These are phyloP conservation scores for Metschnikowia borealis DNA, from an alignment of 805 yeast genomes.

Conservation along the genomic window DNA sequence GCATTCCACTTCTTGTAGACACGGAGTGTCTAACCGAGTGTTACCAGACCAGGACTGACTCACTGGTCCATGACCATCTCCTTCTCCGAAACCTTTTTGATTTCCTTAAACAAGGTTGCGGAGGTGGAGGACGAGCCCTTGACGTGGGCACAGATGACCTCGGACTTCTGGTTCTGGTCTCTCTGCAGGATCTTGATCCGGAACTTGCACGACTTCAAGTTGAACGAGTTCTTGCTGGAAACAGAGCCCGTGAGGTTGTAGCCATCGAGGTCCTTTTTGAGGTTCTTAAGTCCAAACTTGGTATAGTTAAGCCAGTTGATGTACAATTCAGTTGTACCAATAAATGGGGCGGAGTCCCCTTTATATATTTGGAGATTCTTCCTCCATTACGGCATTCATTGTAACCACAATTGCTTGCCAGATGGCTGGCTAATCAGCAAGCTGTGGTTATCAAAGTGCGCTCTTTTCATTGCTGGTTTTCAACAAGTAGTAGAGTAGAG, in stretches of 20 bases:
- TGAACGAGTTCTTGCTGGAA: constrained; percentile 56
- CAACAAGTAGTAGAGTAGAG: no score
- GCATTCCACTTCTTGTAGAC: neutral
- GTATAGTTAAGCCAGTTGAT: no score
- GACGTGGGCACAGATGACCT: constrained; percentile 54
- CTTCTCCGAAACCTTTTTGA: constrained; percentile 59
- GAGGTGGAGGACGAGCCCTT: constrained; percentile 66
- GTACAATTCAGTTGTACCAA: no score
- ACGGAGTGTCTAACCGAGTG: no score
- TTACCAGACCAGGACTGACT: no score
- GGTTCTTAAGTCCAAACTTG: constrained; percentile 62
- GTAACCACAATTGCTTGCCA: no score
- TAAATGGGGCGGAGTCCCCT: no score
- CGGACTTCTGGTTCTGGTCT: constrained; percentile 43
- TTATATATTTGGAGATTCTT: no score
- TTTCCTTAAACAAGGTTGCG: constrained; percentile 54
- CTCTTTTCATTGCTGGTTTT: no score
- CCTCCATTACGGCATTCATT: no score
- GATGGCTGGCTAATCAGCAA: no score
- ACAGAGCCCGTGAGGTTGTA: constrained; percentile 57
- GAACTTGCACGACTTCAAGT: constrained; percentile 61
- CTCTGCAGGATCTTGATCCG: constrained; percentile 48
- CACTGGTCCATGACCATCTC: constrained; percentile 52
- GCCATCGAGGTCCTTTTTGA: constrained; percentile 42
- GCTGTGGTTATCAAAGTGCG: no score